Percentiles rank a stretch among this genome's conserved stretches.
Evolutionary conservation across 306 rosid genomes (phyloP).

Genomic region (Leucaena leucocephala): DNA sequence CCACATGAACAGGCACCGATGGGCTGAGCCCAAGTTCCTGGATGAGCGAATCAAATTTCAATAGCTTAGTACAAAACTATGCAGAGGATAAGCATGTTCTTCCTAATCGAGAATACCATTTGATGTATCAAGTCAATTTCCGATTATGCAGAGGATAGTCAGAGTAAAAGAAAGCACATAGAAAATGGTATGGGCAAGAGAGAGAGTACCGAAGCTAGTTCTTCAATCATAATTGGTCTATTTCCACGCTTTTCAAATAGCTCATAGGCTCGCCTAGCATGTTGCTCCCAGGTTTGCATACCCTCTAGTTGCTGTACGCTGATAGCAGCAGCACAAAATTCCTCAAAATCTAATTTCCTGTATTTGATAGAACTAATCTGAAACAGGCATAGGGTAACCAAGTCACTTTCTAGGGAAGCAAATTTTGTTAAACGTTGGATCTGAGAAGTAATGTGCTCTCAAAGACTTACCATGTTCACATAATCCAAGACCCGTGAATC

Average conservation of each 20-base stretch:
- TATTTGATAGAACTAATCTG: slow-evolving; percentile 60
- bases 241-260: slow-evolving; percentile 66
- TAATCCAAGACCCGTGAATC: slow-evolving; percentile 59
- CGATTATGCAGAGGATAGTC: background rate
- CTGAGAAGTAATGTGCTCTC: background rate
- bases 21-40: slow-evolving; percentile 79
- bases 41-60: background rate
- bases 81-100: background rate
- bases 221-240: slow-evolving; percentile 64
- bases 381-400: background rate
- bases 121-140: background rate
- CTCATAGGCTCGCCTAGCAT: slow-evolving; percentile 64
- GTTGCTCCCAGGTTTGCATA: slow-evolving; percentile 59
- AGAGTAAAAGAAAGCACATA: background rate
- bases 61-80: background rate
- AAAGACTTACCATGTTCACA: slow-evolving; percentile 46
- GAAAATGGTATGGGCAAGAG: background rate
- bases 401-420: background rate
- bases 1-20: slow-evolving; percentile 71
- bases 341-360: slow-evolving; percentile 61
- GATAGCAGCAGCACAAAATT: slow-evolving; percentile 62
- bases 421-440: background rate
- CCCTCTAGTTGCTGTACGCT: slow-evolving; percentile 65
- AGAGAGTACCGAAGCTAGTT: slow-evolving; percentile 58
- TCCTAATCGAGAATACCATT: background rate